phyloP scores from a whole-genome alignment of 352 stramenopile genomes.

The Phytophthora rubi region DNA sequence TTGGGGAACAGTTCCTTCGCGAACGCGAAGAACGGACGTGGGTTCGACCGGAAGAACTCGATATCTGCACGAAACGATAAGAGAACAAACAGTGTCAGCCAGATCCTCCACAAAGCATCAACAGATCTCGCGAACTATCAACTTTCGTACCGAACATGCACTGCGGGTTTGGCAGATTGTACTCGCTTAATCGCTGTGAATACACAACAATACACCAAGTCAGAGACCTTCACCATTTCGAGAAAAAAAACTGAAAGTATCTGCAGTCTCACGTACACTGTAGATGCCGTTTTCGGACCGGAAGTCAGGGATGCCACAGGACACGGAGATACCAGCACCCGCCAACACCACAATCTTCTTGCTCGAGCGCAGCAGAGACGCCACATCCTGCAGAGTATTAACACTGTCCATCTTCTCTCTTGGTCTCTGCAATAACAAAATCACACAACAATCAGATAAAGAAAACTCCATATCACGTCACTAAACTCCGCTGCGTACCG shows the following conservation, averaged over 20 bases:
- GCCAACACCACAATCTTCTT: slow-evolving; percentile 94
- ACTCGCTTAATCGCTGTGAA: slow-evolving; percentile 70
- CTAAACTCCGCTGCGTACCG: slow-evolving; percentile 35
- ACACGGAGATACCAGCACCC: slow-evolving; percentile 96
- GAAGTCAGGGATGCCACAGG: slow-evolving; percentile 99
- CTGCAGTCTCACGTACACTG: slow-evolving; percentile 59
- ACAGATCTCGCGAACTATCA: background rate
- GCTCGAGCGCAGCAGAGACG: slow-evolving; percentile 66
- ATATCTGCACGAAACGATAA: slow-evolving; percentile 77
- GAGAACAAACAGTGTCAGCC: slow-evolving; percentile 46
- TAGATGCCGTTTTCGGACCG: slow-evolving; percentile 94
- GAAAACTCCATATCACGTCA: background rate
- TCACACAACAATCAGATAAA: slow-evolving; percentile 4
- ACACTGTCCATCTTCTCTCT: slow-evolving; percentile 60
- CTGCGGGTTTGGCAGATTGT: slow-evolving; percentile 85
- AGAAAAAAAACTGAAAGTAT: background rate
- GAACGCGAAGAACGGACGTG: slow-evolving; percentile 97
- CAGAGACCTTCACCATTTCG: background rate
- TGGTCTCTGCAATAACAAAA: slow-evolving; percentile 28
- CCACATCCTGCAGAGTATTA: slow-evolving; percentile 81
- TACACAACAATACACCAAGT: slow-evolving; percentile 9
- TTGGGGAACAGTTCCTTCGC: slow-evolving; percentile 90
- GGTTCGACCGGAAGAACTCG: slow-evolving; percentile 97
- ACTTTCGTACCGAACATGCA: slow-evolving; percentile 82
- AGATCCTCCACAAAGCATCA: background rate